Base-by-base conservation (phyloP, 2,329 filamentous ascomycete genomes). In the Arthrobotrys sphaeroides region DNA sequence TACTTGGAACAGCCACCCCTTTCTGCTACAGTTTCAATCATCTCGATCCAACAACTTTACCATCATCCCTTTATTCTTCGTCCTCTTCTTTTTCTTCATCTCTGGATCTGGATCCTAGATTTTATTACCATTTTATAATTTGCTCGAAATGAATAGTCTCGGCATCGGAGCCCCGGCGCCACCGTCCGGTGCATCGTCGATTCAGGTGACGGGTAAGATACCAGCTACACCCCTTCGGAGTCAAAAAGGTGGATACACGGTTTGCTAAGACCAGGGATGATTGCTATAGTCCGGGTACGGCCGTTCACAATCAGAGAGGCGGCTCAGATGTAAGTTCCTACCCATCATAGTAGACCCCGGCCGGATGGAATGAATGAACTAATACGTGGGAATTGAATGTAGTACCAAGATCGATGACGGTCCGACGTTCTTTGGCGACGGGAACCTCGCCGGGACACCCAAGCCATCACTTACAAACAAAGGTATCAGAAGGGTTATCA, bases 361-460 rank as follows among this genome's bases (percentile, higher is more conserved):
- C 16, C 36, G 5, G 31, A 33, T 26, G 42, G 13, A 47, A 13
- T n/a, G 13, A 65, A 65, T 28, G 51, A 20, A 31, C 31, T 38
- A n/a, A 42, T 22, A 62, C 53, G 28, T 78, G 61, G 59, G n/a
- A 28, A 13, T 20, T 4, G 40, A 18, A 31, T 73, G 10, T 78
- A 89, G 87, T 79, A 86, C 89, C 60, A 88, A 86, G 81, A 87
- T 84, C 80, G 94, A 99, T 80, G 94, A 97, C 83, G 90, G 90
- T 64, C 93, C 92, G 3, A 83, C 97, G 38, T 99, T 99, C 82
- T 88, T 99, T n/a, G 95, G 95, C 76, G 95, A 99, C 82, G 95
- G 95, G 73, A 98, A 94, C 16, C 86, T 99, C 68, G 95, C 95
- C n/a, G 91, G 89, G 49, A 90, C 88, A 12, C 93, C 94, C 0